Conservation (phyloP, 116 monocot species). For the Cymodocea nodosa region DNA sequence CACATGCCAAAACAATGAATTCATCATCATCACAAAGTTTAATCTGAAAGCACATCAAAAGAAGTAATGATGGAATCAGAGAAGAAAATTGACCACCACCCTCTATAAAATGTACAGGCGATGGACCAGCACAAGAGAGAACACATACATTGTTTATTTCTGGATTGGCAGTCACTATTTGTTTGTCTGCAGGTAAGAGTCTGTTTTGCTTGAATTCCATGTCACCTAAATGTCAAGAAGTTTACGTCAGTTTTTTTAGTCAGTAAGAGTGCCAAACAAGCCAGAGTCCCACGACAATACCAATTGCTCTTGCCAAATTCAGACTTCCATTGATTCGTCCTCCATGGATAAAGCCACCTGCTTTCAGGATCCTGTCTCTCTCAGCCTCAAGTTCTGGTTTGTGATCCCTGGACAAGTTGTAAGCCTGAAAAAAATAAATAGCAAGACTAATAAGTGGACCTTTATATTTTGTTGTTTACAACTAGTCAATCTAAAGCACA, state of each 20-base stretch:
- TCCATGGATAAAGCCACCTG: conserved; percentile 84
- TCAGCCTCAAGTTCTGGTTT: conserved; percentile 89
- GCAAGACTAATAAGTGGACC: no score
- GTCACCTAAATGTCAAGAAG: conserved; percentile 47
- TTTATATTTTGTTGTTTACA: not conserved
- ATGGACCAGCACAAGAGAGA: not conserved
- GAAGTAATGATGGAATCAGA: not conserved
- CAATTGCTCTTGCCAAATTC: conserved; percentile 75
- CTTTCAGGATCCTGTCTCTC: conserved; percentile 91
- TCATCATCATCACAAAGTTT: conserved; percentile 96
- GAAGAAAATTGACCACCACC: not conserved
- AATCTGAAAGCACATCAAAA: conserved; percentile 34
- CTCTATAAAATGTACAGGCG: not conserved
- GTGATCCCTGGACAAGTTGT: conserved; percentile 88
- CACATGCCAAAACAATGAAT: conserved; percentile 89
- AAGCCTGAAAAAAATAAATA: conserved; percentile 38
- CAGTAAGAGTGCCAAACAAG: not conserved
- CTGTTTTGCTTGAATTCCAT: conserved; percentile 98
- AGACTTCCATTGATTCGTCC: conserved; percentile 97
- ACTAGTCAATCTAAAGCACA: conserved; percentile 9
- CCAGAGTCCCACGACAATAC: conserved; percentile 5
- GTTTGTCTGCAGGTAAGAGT: conserved; percentile 71
- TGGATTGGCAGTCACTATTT: conserved; percentile 85
- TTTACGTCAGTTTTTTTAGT: not conserved
- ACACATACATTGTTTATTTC: conserved; percentile 61